These are phyloP conservation scores for Rhodotorula babjevae DNA, from an alignment of 768 basidiomycete genomes.

Conservation along the genomic window DNA sequence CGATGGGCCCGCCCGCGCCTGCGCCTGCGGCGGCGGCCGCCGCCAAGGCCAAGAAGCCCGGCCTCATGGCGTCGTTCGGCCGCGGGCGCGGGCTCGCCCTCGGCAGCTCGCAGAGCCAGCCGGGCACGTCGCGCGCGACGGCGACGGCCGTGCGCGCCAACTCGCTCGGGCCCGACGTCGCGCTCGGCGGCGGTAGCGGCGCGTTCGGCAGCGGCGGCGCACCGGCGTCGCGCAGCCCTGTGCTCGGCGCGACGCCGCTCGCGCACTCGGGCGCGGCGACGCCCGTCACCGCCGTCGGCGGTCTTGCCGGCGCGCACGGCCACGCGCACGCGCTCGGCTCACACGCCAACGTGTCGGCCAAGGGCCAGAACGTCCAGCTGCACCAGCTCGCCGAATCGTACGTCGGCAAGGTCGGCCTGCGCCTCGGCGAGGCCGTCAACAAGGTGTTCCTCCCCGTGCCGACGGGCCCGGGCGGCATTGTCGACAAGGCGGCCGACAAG, in stretches of 20 bases:
- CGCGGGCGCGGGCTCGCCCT: constrained; percentile 11
- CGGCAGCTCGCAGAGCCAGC: constrained; percentile 26
- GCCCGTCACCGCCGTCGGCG: neutral
- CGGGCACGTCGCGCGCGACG: constrained; percentile 14
- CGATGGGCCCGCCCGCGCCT: neutral
- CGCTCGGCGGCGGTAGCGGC: neutral
- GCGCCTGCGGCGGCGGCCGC: neutral
- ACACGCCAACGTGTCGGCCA: too few relatives aligned
- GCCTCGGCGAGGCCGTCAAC: constrained; percentile 40
- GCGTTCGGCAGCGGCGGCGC: too few relatives aligned
- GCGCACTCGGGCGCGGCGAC: constrained; percentile 5
- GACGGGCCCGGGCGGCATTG: constrained; percentile 2
- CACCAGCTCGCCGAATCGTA: constrained; percentile 37
- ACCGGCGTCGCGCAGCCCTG: neutral
- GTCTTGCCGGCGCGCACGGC: neutral
- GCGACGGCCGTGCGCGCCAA: neutral
- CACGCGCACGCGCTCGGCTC: neutral
- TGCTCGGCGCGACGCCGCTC: neutral
- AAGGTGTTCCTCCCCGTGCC: constrained; percentile 28
- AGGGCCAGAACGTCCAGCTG: constrained; percentile 5
- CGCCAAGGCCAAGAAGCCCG: constrained; percentile 4
- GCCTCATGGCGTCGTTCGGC: constrained; percentile 6
- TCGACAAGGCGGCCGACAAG: constrained; percentile 3
- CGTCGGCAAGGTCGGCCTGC: constrained; percentile 34
- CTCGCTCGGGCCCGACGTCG: neutral